phyloP scores from a whole-genome alignment of 805 yeast genomes.

The Wickerhamiella kazuoi region DNA sequence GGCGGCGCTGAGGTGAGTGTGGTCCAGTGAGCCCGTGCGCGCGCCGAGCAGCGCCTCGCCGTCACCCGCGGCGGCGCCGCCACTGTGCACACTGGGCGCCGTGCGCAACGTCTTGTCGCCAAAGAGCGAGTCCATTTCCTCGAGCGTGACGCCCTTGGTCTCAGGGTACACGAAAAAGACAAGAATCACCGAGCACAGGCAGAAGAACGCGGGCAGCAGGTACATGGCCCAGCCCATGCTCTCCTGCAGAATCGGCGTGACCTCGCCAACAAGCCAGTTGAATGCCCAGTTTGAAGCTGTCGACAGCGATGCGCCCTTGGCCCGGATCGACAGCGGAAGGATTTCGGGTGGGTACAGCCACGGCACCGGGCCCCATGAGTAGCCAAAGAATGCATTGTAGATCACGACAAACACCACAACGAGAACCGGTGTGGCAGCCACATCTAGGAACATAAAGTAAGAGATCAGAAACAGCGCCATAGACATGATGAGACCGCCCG shows the following conservation, averaged over 20 bases:
- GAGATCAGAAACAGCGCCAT: constrained; percentile 48
- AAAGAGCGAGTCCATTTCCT: constrained; percentile 82
- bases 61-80: constrained; percentile 7
- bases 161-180: constrained; percentile 70
- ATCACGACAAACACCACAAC: constrained; percentile 65
- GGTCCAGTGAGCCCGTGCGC: not conserved
- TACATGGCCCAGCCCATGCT: constrained; percentile 63
- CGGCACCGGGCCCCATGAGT: constrained; percentile 88
- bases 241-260: constrained; percentile 74
- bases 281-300: constrained; percentile 90
- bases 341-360: constrained; percentile 82
- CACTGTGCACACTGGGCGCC: constrained; percentile 6
- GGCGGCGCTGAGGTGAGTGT: constrained; percentile 4
- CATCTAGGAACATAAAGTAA: constrained; percentile 34
- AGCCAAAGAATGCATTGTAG: constrained; percentile 68
- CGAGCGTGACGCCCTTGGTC: constrained; percentile 73
- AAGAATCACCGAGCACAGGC: constrained; percentile 52
- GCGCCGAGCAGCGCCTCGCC: constrained; percentile 12
- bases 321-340: constrained; percentile 65
- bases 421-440: constrained; percentile 40
- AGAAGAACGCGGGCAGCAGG: constrained; percentile 62
- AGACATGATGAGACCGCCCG: constrained; percentile 73
- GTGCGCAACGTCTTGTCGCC: constrained; percentile 37
- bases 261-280: constrained; percentile 80
- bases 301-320: constrained; percentile 77